Base-by-base conservation (phyloP, 2,329 filamentous ascomycete genomes). In the Albifimbria verrucaria region DNA sequence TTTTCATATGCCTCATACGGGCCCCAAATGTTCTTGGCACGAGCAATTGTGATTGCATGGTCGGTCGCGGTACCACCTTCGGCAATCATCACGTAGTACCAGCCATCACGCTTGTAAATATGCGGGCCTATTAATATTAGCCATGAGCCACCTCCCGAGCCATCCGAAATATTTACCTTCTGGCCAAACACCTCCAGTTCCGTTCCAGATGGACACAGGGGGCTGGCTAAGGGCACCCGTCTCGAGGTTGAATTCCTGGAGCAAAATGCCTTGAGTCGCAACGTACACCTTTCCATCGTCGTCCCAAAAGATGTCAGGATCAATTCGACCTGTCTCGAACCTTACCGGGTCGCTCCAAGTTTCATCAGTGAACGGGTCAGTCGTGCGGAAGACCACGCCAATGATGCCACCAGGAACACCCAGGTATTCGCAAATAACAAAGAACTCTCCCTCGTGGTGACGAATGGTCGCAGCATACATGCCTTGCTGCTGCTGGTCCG, bases 241-340 rank as follows among this genome's bases (percentile, higher is more conserved):
- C 3, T 70, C 61, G 2, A 78, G 64, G 36, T 78, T 54, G 1
- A 69, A 65, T 49, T 73, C 69, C 23, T 60, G 57, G 1, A 64
- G 52, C 1, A 58, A 55, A 9, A 67, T 62, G 1, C 74, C 11
- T 65, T 74, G 26, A 1, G 57, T 53, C 0, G 71, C 72, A 3
- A 81, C 74, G 52, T 83, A 85, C 0, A 75, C 68, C 52, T 73
- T 78, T 1, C 80, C 81, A 46, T 84, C 76, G 1, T 75, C 73
- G 48, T 84, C 77, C 77, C 80, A 85, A 58, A 82, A 80, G 0
- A 66, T 28, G 9, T 67, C 7, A 0, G 80, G 77, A 50, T 86
- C 82, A 50, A 67, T 66, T 7, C 59, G 57, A 0, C 49, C 56
- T 17, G 63, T 57, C 6, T 53, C 55, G 26, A 65, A 66, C 1